Conservation (phyloP, 176 grass and related monocot species). For the Typha latifolia region DNA sequence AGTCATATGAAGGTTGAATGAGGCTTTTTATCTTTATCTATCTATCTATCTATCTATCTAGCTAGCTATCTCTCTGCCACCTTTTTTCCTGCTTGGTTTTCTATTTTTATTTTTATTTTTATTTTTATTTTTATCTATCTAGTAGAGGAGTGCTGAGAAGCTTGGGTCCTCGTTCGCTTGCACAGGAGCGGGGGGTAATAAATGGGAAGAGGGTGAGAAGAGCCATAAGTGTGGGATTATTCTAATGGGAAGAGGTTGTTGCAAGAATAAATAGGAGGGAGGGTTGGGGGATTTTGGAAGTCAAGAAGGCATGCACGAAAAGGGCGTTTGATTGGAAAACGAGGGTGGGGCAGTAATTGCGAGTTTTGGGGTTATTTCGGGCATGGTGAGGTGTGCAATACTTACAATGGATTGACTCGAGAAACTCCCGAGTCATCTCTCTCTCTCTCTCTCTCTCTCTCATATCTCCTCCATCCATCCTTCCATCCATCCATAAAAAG, state of each 20-base stretch:
- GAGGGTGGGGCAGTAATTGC: not conserved
- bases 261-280: conserved; percentile 17
- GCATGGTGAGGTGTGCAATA: conserved; percentile 6
- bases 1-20: too few species aligned
- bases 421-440: not conserved
- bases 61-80: too few species aligned
- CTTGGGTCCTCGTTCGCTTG: not conserved
- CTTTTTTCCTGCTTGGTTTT: not conserved
- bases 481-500: too few species aligned
- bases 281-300: not conserved
- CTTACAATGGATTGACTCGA: conserved; percentile 23
- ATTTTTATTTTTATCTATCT: not conserved
- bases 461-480: too few species aligned
- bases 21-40: too few species aligned
- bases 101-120: too few species aligned
- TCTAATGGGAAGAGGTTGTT: conserved; percentile 23
- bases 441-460: not conserved
- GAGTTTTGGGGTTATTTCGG: conserved; percentile 7
- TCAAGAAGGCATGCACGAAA: conserved; percentile 2
- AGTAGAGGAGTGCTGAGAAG: not conserved
- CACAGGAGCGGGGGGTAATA: not conserved
- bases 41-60: too few species aligned
- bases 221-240: conserved; percentile 5
- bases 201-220: not conserved
- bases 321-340: conserved; percentile 18